Evolutionary conservation across 2,329 filamentous ascomycete species (phyloP).

Genomic region (Nothophaeocryptopus gaeumannii): DNA sequence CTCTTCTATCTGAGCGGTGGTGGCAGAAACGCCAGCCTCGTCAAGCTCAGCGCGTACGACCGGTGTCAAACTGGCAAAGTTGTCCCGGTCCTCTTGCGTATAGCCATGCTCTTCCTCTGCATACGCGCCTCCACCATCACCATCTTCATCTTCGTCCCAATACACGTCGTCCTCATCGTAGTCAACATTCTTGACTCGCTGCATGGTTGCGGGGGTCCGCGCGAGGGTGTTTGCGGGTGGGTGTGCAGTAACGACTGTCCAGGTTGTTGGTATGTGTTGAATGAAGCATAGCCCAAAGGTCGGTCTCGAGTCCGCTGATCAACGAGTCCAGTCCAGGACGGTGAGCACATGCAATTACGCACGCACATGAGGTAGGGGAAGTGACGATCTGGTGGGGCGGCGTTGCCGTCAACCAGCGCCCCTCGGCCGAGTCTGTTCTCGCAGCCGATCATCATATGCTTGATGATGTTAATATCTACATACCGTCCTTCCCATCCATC

Average conservation of each 20-base stretch:
- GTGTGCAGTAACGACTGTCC: too few relatives aligned
- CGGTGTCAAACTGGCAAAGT: slow-evolving; percentile 33
- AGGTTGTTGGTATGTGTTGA: too few relatives aligned
- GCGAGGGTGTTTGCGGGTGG: too few relatives aligned
- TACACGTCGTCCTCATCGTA: slow-evolving; percentile 54
- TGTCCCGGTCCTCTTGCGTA: slow-evolving; percentile 39
- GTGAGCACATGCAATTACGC: too few relatives aligned
- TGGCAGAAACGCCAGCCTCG: slow-evolving; percentile 45
- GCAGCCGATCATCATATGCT: too few relatives aligned
- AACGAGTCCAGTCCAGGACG: slow-evolving; percentile 6
- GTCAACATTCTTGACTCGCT: slow-evolving; percentile 47
- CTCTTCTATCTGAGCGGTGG: slow-evolving; percentile 76
- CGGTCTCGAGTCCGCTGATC: not conserved
- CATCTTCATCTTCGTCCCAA: slow-evolving; percentile 46
- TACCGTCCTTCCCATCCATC: too few relatives aligned
- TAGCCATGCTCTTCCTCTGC: slow-evolving; percentile 42
- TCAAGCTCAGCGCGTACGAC: slow-evolving; percentile 36
- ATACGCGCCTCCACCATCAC: slow-evolving; percentile 23
- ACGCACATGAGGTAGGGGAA: too few relatives aligned
- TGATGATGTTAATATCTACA: too few relatives aligned
- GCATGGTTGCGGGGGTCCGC: slow-evolving; percentile 27
- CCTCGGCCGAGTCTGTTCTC: too few relatives aligned
- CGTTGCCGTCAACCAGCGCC: too few relatives aligned
- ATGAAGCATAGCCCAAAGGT: too few relatives aligned
- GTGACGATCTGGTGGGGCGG: too few relatives aligned